A percentile compares a stretch with the other conserved stretches of the same genome.
phyloP scores from a whole-genome alignment of 2,329 filamentous ascomycete species.

The Fusarium subglutinans region DNA sequence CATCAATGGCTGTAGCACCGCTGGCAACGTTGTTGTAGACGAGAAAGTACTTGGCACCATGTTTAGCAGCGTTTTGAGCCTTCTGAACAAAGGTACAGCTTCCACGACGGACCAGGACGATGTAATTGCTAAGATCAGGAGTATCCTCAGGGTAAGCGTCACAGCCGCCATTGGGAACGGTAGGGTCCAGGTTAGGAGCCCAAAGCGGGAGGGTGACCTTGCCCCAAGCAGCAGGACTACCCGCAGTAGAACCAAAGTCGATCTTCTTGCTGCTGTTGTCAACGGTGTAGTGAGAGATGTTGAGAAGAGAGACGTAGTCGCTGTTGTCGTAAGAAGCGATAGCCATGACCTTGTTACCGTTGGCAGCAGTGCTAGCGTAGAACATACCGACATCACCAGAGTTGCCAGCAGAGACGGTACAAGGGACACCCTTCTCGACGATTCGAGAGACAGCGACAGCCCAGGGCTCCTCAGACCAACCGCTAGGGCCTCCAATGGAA shows the following conservation, averaged over 20 bases:
- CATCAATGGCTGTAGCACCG: slow-evolving; percentile 6
- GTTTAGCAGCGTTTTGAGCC: slow-evolving; percentile 59
- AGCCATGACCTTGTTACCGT: slow-evolving; percentile 57
- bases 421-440: slow-evolving; percentile 62
- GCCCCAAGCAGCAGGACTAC: slow-evolving; percentile 54
- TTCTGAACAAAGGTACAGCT: slow-evolving; percentile 67
- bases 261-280: slow-evolving; percentile 43
- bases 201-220: slow-evolving; percentile 59
- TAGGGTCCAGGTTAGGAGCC: slow-evolving; percentile 59
- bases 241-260: slow-evolving; percentile 54
- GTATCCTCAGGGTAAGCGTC: slow-evolving; percentile 60
- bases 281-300: slow-evolving; percentile 53
- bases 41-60: slow-evolving; percentile 68
- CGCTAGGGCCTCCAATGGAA: slow-evolving; percentile 60
- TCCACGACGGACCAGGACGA: slow-evolving; percentile 69
- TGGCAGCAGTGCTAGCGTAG: slow-evolving; percentile 59
- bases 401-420: slow-evolving; percentile 64
- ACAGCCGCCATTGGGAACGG: slow-evolving; percentile 61
- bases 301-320: slow-evolving; percentile 54
- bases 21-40: slow-evolving; percentile 64
- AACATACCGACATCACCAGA: slow-evolving; percentile 57
- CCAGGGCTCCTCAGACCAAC: slow-evolving; percentile 63
- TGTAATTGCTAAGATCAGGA: slow-evolving; percentile 64
- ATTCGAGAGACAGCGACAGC: slow-evolving; percentile 61
- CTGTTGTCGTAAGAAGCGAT: slow-evolving; percentile 62